Conservation (phyloP, 805 yeast species). For the Komagataella ulmi region DNA sequence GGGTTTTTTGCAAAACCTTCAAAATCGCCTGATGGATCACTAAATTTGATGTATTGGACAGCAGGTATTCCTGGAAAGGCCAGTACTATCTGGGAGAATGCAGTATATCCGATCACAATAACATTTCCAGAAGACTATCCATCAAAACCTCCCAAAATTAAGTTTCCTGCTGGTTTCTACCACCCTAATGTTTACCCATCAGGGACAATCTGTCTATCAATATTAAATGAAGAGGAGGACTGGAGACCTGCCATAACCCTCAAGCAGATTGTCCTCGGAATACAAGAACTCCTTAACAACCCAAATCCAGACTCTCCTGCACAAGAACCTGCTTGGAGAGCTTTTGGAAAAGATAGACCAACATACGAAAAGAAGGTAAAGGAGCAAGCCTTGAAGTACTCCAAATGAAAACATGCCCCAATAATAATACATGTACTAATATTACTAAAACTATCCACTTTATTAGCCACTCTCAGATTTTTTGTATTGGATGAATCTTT, state of each 20-base stretch:
- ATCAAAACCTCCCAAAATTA: slow-evolving; percentile 90
- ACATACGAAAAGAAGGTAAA: slow-evolving; percentile 64
- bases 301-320: slow-evolving; percentile 97
- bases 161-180: slow-evolving; percentile 79
- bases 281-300: slow-evolving; percentile 77
- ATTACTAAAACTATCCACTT: not conserved
- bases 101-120: slow-evolving; percentile 75
- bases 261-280: slow-evolving; percentile 80
- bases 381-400: slow-evolving; percentile 70
- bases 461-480: slow-evolving; percentile 21
- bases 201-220: slow-evolving; percentile 89
- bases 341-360: slow-evolving; percentile 54
- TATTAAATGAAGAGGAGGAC: slow-evolving; percentile 88
- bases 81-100: slow-evolving; percentile 80
- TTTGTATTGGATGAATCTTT: slow-evolving; percentile 72
- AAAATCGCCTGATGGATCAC: slow-evolving; percentile 67
- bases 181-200: slow-evolving; percentile 98
- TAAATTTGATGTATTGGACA: slow-evolving; percentile 79
- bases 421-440: not conserved
- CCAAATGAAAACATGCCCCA: slow-evolving; percentile 12
- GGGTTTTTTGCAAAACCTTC: slow-evolving; percentile 91
- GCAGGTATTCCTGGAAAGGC: slow-evolving; percentile 95
- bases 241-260: slow-evolving; percentile 97
- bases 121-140: slow-evolving; percentile 87
- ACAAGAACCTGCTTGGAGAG: slow-evolving; percentile 93